A percentile compares a stretch with the other conserved stretches of the same genome.
These are phyloP conservation scores for Carex littledalei DNA, from an alignment of 176 grass and related monocot species.

Conservation along the genomic window DNA sequence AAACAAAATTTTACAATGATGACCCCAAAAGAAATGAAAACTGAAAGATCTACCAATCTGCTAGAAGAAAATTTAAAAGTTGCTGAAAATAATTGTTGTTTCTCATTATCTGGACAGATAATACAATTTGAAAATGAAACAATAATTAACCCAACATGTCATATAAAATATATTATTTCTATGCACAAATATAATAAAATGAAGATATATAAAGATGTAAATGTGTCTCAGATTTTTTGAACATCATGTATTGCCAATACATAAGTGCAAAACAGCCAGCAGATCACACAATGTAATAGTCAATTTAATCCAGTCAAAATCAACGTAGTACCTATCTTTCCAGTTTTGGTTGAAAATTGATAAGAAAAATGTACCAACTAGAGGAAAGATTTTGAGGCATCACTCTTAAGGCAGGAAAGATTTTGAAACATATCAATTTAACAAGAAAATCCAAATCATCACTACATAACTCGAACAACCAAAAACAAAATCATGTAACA, in stretches of 20 bases:
- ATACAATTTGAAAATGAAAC: neutral
- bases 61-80: too few relatives aligned
- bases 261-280: neutral
- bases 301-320: neutral
- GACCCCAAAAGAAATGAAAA: too few relatives aligned
- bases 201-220: neutral
- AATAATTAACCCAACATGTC: neutral
- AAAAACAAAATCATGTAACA: neutral
- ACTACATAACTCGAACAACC: conserved; percentile 1
- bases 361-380: neutral
- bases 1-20: too few relatives aligned
- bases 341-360: neutral
- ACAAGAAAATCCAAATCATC: neutral
- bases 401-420: neutral
- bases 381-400: neutral
- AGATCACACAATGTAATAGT: neutral
- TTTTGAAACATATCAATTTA: neutral
- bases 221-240: neutral
- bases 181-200: neutral
- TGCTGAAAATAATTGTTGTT: too few relatives aligned
- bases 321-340: neutral
- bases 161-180: neutral
- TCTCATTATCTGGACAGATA: too few relatives aligned
- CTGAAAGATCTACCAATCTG: too few relatives aligned
- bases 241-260: neutral